Base-by-base conservation (phyloP, 805 yeast species). In the Saturnispora sanitii region DNA sequence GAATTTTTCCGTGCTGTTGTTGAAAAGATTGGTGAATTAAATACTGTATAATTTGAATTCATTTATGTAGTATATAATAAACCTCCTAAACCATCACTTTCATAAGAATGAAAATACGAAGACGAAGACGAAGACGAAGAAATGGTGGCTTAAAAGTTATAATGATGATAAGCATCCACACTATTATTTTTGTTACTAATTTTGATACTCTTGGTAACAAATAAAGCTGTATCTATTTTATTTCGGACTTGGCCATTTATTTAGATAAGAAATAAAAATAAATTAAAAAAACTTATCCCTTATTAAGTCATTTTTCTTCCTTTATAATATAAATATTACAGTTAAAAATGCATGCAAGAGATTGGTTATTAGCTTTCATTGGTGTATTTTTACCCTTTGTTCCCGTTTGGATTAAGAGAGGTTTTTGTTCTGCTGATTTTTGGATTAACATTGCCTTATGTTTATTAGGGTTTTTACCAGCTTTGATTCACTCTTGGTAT, bases 401-500 rank as follows among this genome's bases (percentile, higher is more conserved):
- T 29, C 82, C 87, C 7, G 88, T 82, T 19, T 68, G 76, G 37
- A 55, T 79, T 46, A 82, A 82, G 58, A 63, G 83, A 50, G 88
- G 88, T 1, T 51, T 71, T 40, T 66, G 68, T 41, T 70, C 80
- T 4, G 70, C 75, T 28, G 83, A 77, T 51, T 73, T 69, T 49
- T 63, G 71, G 62, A 72, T 81, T 45, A 82, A 81, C 55, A 65
- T 81, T 35, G 75, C 81, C 6, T 68, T 84, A 23, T 80, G 86
- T 58, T 53, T 74, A 42, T 65, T 84, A 33, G 92, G 94, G 1
- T 78, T 69, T 55, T 54, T 84, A 41, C 94, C 94, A 1, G 94
- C 92, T 9, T 68, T 83, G 28, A 58, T 84, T 45, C 94, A 84
- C 53, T 65, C 80, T 31, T 79, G 84, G 74, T 84, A 82, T 58